Conservation (phyloP, 2,329 filamentous ascomycete genomes). For the Colletotrichum neosansevieriae region DNA sequence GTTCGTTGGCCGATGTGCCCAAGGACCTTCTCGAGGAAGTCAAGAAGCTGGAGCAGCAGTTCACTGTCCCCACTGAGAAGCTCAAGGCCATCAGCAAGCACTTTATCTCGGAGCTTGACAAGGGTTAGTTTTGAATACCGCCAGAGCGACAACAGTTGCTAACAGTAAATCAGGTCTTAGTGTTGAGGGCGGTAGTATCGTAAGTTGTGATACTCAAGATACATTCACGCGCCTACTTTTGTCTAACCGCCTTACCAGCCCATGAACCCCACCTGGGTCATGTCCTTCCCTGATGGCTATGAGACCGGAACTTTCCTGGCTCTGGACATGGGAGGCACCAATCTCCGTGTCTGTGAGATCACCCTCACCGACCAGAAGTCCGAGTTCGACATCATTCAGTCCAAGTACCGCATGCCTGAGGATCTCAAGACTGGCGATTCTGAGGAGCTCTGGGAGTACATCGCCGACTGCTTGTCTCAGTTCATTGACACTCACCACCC, state of each 20-base stretch:
- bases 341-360: slow-evolving; percentile 94
- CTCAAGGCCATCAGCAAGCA: slow-evolving; percentile 92
- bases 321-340: slow-evolving; percentile 96
- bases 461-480: slow-evolving; percentile 90
- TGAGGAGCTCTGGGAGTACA: slow-evolving; percentile 94
- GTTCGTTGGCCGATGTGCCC: slow-evolving; percentile 91
- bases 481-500: slow-evolving; percentile 90
- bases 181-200: slow-evolving; percentile 91
- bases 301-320: slow-evolving; percentile 91
- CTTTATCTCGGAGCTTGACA: slow-evolving; percentile 88
- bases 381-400: slow-evolving; percentile 94
- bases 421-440: slow-evolving; percentile 87
- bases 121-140: slow-evolving; percentile 66
- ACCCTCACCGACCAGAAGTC: slow-evolving; percentile 88
- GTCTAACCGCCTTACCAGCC: slow-evolving; percentile 67
- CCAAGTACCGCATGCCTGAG: slow-evolving; percentile 94
- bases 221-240: background rate
- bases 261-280: slow-evolving; percentile 98
- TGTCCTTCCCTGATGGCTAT: slow-evolving; percentile 86
- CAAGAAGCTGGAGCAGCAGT: slow-evolving; percentile 83
- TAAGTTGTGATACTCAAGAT: slow-evolving; percentile 61
- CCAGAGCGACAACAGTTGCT: slow-evolving; percentile 31
- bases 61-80: slow-evolving; percentile 81
- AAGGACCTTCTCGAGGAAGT: slow-evolving; percentile 86
- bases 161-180: slow-evolving; percentile 71